Evolutionary conservation across 441 rosid species (phyloP), one percentile per base, ranked within the genome.

Genomic region (Adansonia madagascariensis): DNA sequence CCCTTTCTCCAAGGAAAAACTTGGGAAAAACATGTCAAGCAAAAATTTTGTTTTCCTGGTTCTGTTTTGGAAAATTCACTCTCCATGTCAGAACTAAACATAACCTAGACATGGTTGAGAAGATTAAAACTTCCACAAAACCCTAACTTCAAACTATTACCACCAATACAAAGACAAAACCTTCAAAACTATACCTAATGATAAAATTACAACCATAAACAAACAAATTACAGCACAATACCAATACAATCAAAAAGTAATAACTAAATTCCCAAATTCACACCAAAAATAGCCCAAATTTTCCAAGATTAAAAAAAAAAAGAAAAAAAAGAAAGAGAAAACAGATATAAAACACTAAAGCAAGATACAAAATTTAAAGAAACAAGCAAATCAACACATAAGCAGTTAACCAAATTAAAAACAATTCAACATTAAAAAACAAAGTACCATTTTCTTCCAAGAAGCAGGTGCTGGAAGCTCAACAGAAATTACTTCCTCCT

Each of bases 401-500:
- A n/a, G 47, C 27, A 59, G 8, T 64, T 1, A 5, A 71, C 64
- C 18, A 75, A 27, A 79, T 14, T 49, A 20, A n/a, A 6, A 75
- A 24, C 27, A 69, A 15, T 3, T 66, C 41, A 71, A 69, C 59
- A 53, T 31, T 50, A 12, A 18, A 14, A 11, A 71, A 56, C 43
- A 14, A 80, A 27, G 49, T 73, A 95, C 99, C 99, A 94, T 76
- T 83, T 95, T 95, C 82, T 91, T 94, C 98, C 98, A 94, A 78
- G 97, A 82, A 80, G 91, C 75, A 80, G 98, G 99, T 79, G 97
- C 97, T 31, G 99, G 90, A 39, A 95, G 88, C 91, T 92, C 97
- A 82, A 95, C 86, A 68, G 97, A 90, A 76, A 95, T 80, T 79
- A 92, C 88, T 70, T 94, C 97, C 75, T 91, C 97, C 31, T 82